Percentiles rank a stretch among this genome's conserved stretches.
phyloP scores from a whole-genome alignment of 2,329 filamentous ascomycete genomes.

The Epichloe hybrida region DNA sequence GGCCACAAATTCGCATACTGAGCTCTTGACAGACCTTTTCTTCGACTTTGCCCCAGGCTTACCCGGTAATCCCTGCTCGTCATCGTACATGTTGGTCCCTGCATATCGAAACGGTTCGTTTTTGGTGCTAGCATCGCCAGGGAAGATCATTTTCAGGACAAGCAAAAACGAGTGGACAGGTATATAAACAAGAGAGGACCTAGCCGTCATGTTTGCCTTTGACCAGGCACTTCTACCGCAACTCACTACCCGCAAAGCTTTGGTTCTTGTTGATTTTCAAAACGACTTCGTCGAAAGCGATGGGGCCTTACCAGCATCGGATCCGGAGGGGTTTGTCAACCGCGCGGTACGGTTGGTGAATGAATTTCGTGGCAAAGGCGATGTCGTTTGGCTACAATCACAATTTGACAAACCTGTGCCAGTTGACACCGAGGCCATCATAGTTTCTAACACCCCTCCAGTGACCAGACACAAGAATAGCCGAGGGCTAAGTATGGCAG shows the following conservation, averaged over 20 bases:
- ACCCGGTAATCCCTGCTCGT: not conserved
- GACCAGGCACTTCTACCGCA: slow-evolving; percentile 41
- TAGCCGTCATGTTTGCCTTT: slow-evolving; percentile 38
- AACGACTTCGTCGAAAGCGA: slow-evolving; percentile 68
- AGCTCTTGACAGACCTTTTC: not conserved
- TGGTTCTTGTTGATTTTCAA: slow-evolving; percentile 78
- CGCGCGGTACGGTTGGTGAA: slow-evolving; percentile 52
- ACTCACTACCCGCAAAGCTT: slow-evolving; percentile 49
- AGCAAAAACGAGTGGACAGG: not conserved
- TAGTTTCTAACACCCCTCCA: slow-evolving; percentile 25
- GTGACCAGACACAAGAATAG: slow-evolving; percentile 4
- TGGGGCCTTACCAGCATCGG: slow-evolving; percentile 52
- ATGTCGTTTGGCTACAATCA: slow-evolving; percentile 76
- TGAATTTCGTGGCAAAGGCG: slow-evolving; percentile 56
- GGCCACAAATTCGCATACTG: not conserved
- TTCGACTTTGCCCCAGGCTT: not conserved
- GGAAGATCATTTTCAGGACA: not conserved
- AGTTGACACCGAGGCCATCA: slow-evolving; percentile 37
- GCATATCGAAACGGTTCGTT: not conserved
- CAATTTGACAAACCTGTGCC: slow-evolving; percentile 53
- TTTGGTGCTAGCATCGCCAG: not conserved
- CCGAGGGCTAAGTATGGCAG: slow-evolving; percentile 4
- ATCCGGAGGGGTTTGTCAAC: slow-evolving; percentile 52
- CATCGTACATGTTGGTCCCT: not conserved
- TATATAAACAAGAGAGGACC: not conserved